Percentiles rank a stretch among this genome's conserved stretches.
These are phyloP conservation scores for Astragalus membranaceus DNA, from an alignment of 306 rosid species.

Conservation along the genomic window DNA sequence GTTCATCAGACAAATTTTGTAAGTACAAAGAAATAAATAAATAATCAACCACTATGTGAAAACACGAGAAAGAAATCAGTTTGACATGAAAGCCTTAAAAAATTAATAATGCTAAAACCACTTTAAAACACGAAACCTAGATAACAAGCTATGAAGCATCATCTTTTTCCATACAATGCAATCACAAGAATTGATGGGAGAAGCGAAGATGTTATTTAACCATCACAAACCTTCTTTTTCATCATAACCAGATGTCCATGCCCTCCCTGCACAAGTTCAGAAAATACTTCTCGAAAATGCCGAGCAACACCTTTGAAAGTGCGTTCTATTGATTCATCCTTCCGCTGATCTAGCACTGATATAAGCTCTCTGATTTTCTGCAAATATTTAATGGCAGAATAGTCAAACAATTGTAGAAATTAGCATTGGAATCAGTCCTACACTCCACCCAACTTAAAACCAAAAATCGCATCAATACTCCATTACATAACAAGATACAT, in stretches of 20 bases:
- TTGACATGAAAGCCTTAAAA: not conserved
- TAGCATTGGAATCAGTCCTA: conserved; percentile 8
- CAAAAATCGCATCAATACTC: not conserved
- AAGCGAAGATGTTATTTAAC: conserved; percentile 6
- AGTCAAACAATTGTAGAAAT: conserved; percentile 13
- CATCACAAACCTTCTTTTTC: conserved; percentile 76
- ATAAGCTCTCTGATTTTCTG: conserved; percentile 95
- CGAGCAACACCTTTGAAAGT: conserved; percentile 98
- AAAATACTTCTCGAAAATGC: conserved; percentile 95
- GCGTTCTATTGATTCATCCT: conserved; percentile 93
- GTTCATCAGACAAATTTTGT: not conserved
- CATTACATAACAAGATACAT: not conserved
- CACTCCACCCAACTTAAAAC: not conserved
- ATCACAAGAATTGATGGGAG: conserved; percentile 14
- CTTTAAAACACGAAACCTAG: not conserved
- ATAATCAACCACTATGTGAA: not conserved
- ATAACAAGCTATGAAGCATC: not conserved
- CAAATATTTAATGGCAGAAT: conserved; percentile 16
- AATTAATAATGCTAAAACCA: not conserved
- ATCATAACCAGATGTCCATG: conserved; percentile 90
- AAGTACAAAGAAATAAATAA: conserved; percentile 3
- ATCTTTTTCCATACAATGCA: not conserved
- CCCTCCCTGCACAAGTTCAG: conserved; percentile 93
- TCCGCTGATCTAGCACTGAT: conserved; percentile 85
- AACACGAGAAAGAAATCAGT: not conserved